Percentiles rank a stretch among this genome's conserved stretches.
phyloP scores from a whole-genome alignment of 2,329 filamentous ascomycete genomes.

The Aaosphaeria pasadenensis region DNA sequence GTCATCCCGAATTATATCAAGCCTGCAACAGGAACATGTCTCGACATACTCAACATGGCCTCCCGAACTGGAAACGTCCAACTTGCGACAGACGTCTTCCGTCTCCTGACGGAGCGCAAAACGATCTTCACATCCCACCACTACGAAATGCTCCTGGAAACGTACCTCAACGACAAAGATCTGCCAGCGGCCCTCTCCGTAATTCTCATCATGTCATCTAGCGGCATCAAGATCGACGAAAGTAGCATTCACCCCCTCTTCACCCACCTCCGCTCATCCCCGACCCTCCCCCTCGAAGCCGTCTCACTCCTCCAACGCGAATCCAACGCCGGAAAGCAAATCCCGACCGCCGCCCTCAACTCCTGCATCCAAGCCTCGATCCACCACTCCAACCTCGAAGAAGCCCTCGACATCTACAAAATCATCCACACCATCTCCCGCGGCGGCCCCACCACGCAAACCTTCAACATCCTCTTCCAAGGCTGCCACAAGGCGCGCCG shows the following conservation, averaged over 20 bases:
- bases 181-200: constrained; percentile 65
- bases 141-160: constrained; percentile 75
- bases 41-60: constrained; percentile 70
- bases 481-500: constrained; percentile 44
- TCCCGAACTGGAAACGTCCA: constrained; percentile 64
- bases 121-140: constrained; percentile 63
- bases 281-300: constrained; percentile 47
- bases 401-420: constrained; percentile 61
- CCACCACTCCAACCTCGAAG: constrained; percentile 41
- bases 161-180: constrained; percentile 62
- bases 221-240: constrained; percentile 56
- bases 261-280: constrained; percentile 47
- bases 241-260: constrained; percentile 65
- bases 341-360: constrained; percentile 53
- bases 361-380: constrained; percentile 53
- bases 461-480: constrained; percentile 60
- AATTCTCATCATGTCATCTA: constrained; percentile 69
- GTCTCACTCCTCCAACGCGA: constrained; percentile 58
- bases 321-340: constrained; percentile 44
- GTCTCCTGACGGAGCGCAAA: constrained; percentile 58
- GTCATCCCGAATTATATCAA: constrained; percentile 60
- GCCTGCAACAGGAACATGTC: constrained; percentile 62
- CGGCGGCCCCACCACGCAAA: constrained; percentile 47
- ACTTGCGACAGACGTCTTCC: constrained; percentile 70
- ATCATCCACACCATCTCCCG: constrained; percentile 52